Evolutionary conservation across 768 basidiomycete species (phyloP).

Genomic region (Leccinum truebloodii): DNA sequence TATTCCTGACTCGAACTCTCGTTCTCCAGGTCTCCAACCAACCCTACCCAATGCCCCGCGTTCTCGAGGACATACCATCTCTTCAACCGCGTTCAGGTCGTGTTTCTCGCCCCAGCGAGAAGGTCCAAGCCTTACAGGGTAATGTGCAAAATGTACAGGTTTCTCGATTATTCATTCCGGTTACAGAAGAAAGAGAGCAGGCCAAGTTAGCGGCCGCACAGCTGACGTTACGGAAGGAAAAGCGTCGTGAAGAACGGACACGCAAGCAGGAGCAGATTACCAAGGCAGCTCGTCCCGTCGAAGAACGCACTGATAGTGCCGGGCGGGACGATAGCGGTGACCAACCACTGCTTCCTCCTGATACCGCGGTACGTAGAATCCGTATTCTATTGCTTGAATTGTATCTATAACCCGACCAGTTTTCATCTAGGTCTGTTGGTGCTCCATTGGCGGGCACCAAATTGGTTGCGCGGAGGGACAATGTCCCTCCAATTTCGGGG

Average conservation of each 20-base stretch:
- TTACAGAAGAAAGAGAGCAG: not conserved
- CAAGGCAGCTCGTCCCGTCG: not conserved
- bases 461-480: not conserved
- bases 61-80: not conserved
- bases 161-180: not conserved
- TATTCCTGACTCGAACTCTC: not conserved
- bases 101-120: not conserved
- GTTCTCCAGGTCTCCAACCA: not conserved
- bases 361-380: not conserved
- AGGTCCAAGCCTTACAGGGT: not conserved
- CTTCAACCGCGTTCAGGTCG: not conserved
- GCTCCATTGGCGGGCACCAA: not conserved
- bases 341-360: not conserved
- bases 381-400: not conserved
- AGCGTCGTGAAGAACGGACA: not conserved
- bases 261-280: not conserved
- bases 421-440: not conserved
- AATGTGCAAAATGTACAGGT: not conserved
- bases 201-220: not conserved
- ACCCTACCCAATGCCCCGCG: not conserved
- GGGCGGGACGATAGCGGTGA: not conserved
- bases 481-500: not conserved
- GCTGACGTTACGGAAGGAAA: not conserved
- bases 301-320: not conserved
- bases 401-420: not conserved